These are phyloP conservation scores for Botrytis deweyae DNA, from an alignment of 2,329 filamentous ascomycete genomes.

Conservation along the genomic window DNA sequence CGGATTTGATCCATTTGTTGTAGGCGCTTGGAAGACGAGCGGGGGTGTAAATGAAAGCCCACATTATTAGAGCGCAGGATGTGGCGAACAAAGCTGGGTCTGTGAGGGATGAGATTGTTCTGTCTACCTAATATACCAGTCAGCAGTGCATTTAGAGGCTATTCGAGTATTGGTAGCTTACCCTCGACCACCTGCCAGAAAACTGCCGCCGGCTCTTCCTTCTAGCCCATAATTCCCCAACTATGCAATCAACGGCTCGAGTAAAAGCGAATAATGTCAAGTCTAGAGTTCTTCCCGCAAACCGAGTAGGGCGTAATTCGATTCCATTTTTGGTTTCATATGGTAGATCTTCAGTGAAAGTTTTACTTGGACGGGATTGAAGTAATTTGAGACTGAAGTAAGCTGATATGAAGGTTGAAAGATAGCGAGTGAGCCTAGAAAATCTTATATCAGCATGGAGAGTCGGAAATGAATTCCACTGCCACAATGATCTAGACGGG, in stretches of 20 bases:
- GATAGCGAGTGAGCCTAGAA: slow-evolving; percentile 54
- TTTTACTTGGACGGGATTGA: slow-evolving; percentile 52
- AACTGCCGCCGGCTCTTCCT: slow-evolving; percentile 48
- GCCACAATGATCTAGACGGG: not conserved
- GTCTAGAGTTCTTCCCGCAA: slow-evolving; percentile 74
- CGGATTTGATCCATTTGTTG: slow-evolving; percentile 77
- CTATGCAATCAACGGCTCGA: slow-evolving; percentile 69
- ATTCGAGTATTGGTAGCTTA: not conserved
- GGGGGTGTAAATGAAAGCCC: slow-evolving; percentile 81
- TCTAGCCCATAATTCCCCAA: slow-evolving; percentile 64
- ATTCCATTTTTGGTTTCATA: slow-evolving; percentile 35
- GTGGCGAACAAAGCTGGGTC: slow-evolving; percentile 70
- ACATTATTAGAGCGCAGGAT: slow-evolving; percentile 78
- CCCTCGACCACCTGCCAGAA: slow-evolving; percentile 46
- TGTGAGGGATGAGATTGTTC: slow-evolving; percentile 46
- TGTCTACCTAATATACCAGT: slow-evolving; percentile 34
- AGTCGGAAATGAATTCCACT: not conserved
- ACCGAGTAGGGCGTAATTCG: slow-evolving; percentile 36
- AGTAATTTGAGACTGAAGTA: slow-evolving; percentile 58
- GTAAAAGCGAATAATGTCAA: slow-evolving; percentile 76
- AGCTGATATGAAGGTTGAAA: slow-evolving; percentile 57
- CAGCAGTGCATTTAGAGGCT: not conserved
- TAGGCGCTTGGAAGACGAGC: slow-evolving; percentile 70
- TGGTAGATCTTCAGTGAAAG: slow-evolving; percentile 44
- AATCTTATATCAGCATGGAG: not conserved